Base-by-base conservation (phyloP, 176 grass and related monocot genomes). In the Oryza rufipogon region DNA sequence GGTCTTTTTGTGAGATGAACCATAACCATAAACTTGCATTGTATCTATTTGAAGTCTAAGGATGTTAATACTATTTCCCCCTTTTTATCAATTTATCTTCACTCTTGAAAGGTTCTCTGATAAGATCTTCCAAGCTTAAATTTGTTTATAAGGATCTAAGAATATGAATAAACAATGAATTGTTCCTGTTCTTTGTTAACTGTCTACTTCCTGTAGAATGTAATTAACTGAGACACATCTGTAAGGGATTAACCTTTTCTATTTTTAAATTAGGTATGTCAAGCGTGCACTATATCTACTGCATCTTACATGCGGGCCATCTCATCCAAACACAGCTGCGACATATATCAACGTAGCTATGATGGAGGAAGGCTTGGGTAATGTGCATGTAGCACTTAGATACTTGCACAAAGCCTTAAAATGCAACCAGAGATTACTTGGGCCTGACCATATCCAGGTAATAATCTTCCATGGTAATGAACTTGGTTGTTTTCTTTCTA, bases 331-430 rank as follows among this genome's bases (percentile, higher is more conserved):
- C 87, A 99, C 96, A 74, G 96, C 96, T 84, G 96, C 96, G 48
- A 99, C 96, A 76, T 99, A 99, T 94, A 99, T 99, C 73, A 99
- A 99, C 79, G 96, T 99, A 71, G 96, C 96, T 56, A 99, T 99
- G 96, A 99, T 99, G 96, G 96, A 99, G 84, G 96, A 99, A 96
- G 96, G 96, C 51, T 84, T 99, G 46, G 96, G 96, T 66, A 99
- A 99, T 92, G 93, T 99, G 68, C 96, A 99, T 94, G 91, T 99
- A 72, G 96, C 93, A 86, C 87, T 99, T 60, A 93, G 96, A 89
- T 99, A 99, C 87, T 91, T 99, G 84, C 96, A 99, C 86, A 99
- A 99, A 87, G 96, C 96, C 68, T 92, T 99, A 80, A 99, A 99
- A 87, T 99, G 96, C 90, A 99, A 99, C 81, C 93, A 96, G 71